Conservation (phyloP, 805 yeast species). For the Ogataea ramenticola region DNA sequence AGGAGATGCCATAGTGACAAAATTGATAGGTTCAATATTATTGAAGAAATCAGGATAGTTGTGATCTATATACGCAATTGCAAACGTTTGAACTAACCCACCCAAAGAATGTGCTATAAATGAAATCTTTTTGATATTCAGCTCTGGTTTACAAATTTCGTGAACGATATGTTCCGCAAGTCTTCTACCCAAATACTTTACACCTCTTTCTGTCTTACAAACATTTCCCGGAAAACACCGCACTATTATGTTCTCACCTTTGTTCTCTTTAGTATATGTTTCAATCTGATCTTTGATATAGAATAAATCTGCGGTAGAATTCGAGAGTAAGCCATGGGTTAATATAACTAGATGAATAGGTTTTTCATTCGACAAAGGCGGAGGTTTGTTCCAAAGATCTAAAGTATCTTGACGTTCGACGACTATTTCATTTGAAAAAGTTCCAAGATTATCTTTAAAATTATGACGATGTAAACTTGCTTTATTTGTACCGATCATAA, state of each 20-base stretch:
- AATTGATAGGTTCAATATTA: slow-evolving; percentile 62
- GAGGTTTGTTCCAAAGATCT: slow-evolving; percentile 72
- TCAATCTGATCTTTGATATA: slow-evolving; percentile 79
- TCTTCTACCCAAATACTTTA: slow-evolving; percentile 74
- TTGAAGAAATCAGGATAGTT: slow-evolving; percentile 68
- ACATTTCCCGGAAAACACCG: slow-evolving; percentile 80
- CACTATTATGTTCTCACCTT: slow-evolving; percentile 57
- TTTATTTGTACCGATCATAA: slow-evolving; percentile 46
- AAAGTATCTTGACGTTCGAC: slow-evolving; percentile 53
- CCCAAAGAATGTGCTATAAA: slow-evolving; percentile 93
- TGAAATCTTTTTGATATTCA: slow-evolving; percentile 57
- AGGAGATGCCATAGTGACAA: slow-evolving; percentile 82
- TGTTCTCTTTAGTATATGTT: slow-evolving; percentile 20
- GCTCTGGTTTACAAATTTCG: slow-evolving; percentile 33
- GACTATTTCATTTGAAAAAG: slow-evolving; percentile 27
- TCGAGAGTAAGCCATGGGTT: slow-evolving; percentile 92
- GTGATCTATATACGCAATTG: slow-evolving; percentile 68
- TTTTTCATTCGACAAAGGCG: slow-evolving; percentile 25
- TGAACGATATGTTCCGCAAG: slow-evolving; percentile 66
- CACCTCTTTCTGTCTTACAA: slow-evolving; percentile 85
- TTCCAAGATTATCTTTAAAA: slow-evolving; percentile 15
- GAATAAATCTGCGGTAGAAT: slow-evolving; percentile 83
- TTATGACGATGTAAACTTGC: slow-evolving; percentile 22
- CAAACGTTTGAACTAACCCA: slow-evolving; percentile 86
- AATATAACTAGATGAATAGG: slow-evolving; percentile 80